Evolutionary conservation across 2,329 filamentous ascomycete species (phyloP), one percentile per base, ranked within the genome.

Genomic region (Botrytis hyacinthi): DNA sequence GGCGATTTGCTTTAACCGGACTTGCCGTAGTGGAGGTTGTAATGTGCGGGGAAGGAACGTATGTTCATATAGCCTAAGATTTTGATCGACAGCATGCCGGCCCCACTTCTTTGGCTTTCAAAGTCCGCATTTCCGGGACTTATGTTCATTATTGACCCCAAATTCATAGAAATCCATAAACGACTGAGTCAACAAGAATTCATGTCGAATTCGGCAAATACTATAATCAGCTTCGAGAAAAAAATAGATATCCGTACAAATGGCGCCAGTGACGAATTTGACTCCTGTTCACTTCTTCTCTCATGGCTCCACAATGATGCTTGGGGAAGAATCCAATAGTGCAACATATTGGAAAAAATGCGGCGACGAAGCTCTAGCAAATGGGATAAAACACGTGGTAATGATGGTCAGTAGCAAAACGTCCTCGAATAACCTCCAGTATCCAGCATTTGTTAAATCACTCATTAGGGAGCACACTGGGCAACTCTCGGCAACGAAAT

Each of bases 251-350:
- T 29, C 9, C 18, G 44, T 35, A 37, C 1, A 32, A n/a, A 62
- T 71, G 46, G 42, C 54, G 4, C 14, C 29, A 18, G 42, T 8
- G 29, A 48, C 54, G 61, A 14, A 29, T 32, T 44, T 57, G 57
- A 75, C 76, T 16, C 77, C 77, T 9, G 77, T 79, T 2, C 78
- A 79, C 61, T 79, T 79, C 75, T 92, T 92, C 81, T 91, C 89
- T 4, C 90, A 92, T 85, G 90, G 90, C 78, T 91, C 89, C 22
- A 92, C 90, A 57, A 91, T 91, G 89, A 92, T 92, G 90, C 82
- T 92, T 22, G 90, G 89, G 51, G 90, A 92, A 78, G 86, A 90
- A 77, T 88, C 86, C 22, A 80, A 83, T 3, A 90, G 89, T 0
- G 89, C 89, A 18, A 84, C 85, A 32, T 92, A 91, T 81, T 92